phyloP scores from a whole-genome alignment of 2,329 filamentous ascomycete genomes.

The Botrytis medusae region DNA sequence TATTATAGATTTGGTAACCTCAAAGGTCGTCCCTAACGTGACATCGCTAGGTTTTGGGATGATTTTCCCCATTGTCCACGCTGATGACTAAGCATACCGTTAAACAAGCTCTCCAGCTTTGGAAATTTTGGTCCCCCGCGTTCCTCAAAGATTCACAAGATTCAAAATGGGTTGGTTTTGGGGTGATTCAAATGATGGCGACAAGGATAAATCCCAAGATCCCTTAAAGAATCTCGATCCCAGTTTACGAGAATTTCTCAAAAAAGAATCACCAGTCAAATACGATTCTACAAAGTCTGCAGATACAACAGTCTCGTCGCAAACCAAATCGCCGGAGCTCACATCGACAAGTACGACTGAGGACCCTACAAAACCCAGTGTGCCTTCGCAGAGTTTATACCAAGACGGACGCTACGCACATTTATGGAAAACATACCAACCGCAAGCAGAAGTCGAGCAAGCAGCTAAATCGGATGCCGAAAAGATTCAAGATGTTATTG shows the following conservation, averaged over 20 bases:
- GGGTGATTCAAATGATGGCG: conserved; percentile 33
- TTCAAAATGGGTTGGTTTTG: conserved; percentile 41
- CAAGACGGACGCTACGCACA: conserved; percentile 76
- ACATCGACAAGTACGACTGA: conserved; percentile 22
- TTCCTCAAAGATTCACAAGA: not conserved
- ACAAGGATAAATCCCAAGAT: conserved; percentile 44
- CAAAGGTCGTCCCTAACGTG: not conserved
- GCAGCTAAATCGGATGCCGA: conserved; percentile 74
- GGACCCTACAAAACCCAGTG: conserved; percentile 24
- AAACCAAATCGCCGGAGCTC: conserved; percentile 19
- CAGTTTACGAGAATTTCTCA: conserved; percentile 62
- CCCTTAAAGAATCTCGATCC: conserved; percentile 63
- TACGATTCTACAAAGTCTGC: conserved; percentile 35
- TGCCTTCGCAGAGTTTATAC: conserved; percentile 53
- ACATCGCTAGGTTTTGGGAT: not conserved
- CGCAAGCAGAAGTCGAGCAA: conserved; percentile 67
- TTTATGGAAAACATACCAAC: conserved; percentile 88
- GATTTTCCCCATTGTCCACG: not conserved
- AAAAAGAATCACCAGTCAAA: conserved; percentile 63
- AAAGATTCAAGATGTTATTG: conserved; percentile 74
- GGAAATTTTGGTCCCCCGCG: conserved; percentile 16
- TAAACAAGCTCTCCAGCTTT: not conserved
- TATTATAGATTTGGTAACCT: not conserved
- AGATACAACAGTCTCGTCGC: conserved; percentile 21
- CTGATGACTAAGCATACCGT: conserved; percentile 1